phyloP scores from a whole-genome alignment of 2,329 filamentous ascomycete genomes.

The Cercospora sesami region DNA sequence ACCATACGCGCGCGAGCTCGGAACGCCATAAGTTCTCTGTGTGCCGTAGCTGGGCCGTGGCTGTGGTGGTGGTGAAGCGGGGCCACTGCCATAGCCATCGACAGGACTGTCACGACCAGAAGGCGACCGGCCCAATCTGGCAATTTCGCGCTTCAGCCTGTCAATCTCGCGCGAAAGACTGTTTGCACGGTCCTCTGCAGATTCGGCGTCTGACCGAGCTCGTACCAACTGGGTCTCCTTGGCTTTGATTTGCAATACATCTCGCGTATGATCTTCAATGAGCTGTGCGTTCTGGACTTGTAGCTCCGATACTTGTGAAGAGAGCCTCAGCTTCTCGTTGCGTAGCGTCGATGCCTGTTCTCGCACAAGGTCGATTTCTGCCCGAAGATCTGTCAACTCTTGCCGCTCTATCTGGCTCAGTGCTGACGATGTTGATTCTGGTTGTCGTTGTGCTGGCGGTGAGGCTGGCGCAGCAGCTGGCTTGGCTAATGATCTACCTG shows the following conservation, averaged over 20 bases:
- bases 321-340: slow-evolving; percentile 75
- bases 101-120: slow-evolving; percentile 45
- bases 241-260: slow-evolving; percentile 93
- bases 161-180: slow-evolving; percentile 86
- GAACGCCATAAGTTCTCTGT: slow-evolving; percentile 28
- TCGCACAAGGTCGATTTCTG: slow-evolving; percentile 75
- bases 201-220: slow-evolving; percentile 84
- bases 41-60: slow-evolving; percentile 27
- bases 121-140: slow-evolving; percentile 53
- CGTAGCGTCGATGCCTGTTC: slow-evolving; percentile 77
- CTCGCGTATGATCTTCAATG: slow-evolving; percentile 94
- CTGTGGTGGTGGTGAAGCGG: slow-evolving; percentile 18
- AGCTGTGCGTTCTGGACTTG: slow-evolving; percentile 96
- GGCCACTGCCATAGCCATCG: slow-evolving; percentile 23
- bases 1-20: slow-evolving; percentile 23
- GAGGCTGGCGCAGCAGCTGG: slow-evolving; percentile 54
- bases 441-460: slow-evolving; percentile 57
- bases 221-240: slow-evolving; percentile 97
- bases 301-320: slow-evolving; percentile 86
- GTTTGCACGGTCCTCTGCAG: slow-evolving; percentile 81
- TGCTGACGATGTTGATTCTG: slow-evolving; percentile 55
- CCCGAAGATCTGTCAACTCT: slow-evolving; percentile 86
- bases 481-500: slow-evolving; percentile 81
- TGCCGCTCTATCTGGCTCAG: slow-evolving; percentile 79
- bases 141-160: slow-evolving; percentile 81